A percentile compares a stretch with the other conserved stretches of the same genome.
These are phyloP conservation scores for Lachnellula arida DNA, from an alignment of 2,329 filamentous ascomycete genomes.

Conservation along the genomic window DNA sequence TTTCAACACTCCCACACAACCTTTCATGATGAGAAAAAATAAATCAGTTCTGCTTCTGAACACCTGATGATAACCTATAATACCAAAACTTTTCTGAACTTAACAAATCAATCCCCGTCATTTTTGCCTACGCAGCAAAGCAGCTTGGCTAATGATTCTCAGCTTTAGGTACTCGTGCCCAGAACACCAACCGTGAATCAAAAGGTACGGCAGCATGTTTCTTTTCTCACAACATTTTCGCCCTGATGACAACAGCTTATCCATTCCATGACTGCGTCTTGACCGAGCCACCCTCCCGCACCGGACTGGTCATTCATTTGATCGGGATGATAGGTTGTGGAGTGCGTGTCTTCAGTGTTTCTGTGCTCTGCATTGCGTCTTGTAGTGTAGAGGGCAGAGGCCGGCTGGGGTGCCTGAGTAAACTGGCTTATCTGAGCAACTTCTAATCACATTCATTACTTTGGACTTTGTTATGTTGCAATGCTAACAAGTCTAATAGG, in stretches of 20 bases:
- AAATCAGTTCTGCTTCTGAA: slow-evolving; percentile 78
- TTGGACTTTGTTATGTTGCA: not conserved
- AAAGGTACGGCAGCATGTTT: slow-evolving; percentile 18
- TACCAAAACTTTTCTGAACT: slow-evolving; percentile 62
- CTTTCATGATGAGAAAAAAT: slow-evolving; percentile 60
- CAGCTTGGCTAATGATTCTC: slow-evolving; percentile 16
- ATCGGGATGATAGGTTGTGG: slow-evolving; percentile 69
- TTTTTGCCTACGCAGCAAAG: slow-evolving; percentile 8
- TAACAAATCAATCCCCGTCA: slow-evolving; percentile 17
- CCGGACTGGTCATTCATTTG: slow-evolving; percentile 48
- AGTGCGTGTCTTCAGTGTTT: slow-evolving; percentile 63
- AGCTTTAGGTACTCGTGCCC: not conserved
- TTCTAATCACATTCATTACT: slow-evolving; percentile 1
- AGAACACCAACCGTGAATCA: not conserved
- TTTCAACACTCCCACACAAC: not conserved
- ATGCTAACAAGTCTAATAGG: slow-evolving; percentile 1
- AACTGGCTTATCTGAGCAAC: slow-evolving; percentile 60
- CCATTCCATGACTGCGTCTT: slow-evolving; percentile 68
- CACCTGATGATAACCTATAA: slow-evolving; percentile 56
- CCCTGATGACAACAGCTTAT: slow-evolving; percentile 65
- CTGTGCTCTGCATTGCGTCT: slow-evolving; percentile 51
- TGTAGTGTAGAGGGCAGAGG: slow-evolving; percentile 44
- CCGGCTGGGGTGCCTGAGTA: slow-evolving; percentile 64
- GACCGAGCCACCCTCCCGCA: slow-evolving; percentile 70
- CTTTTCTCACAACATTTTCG: slow-evolving; percentile 12